Percentiles rank a stretch among this genome's conserved stretches.
phyloP scores from a whole-genome alignment of 2,329 filamentous ascomycete genomes.

The Penicillium sclerotiorum region DNA sequence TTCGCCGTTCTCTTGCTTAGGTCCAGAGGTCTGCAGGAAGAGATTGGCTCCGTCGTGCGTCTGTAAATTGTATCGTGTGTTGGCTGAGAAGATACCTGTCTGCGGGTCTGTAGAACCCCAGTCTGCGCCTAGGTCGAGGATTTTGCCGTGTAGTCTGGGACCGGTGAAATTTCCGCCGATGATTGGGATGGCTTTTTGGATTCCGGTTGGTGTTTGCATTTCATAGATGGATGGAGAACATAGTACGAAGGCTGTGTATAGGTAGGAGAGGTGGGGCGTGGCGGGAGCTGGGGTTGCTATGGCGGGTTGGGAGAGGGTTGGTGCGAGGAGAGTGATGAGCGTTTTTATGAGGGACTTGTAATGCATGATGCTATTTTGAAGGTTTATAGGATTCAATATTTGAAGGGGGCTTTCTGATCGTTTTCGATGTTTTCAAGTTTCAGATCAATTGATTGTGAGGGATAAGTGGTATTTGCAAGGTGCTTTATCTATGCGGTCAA shows the following conservation, averaged over 20 bases:
- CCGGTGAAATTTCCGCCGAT: slow-evolving; percentile 32
- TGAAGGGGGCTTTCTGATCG: too few relatives aligned
- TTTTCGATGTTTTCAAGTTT: too few relatives aligned
- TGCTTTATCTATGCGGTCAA: too few relatives aligned
- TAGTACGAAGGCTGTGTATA: slow-evolving; percentile 29
- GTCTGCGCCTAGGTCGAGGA: slow-evolving; percentile 29
- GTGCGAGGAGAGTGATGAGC: background rate
- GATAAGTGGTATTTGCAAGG: too few relatives aligned
- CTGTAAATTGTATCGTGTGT: slow-evolving; percentile 32
- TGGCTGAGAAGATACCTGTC: slow-evolving; percentile 28
- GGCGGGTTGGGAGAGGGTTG: background rate
- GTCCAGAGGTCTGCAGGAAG: slow-evolving; percentile 26
- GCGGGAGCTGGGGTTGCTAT: background rate
- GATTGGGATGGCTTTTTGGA: slow-evolving; percentile 28
- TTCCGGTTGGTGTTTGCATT: slow-evolving; percentile 20
- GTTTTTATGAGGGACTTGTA: too few relatives aligned
- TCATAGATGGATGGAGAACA: slow-evolving; percentile 23
- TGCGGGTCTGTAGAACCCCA: slow-evolving; percentile 27
- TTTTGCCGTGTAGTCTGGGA: slow-evolving; percentile 21
- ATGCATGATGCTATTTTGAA: slow-evolving; percentile 1
- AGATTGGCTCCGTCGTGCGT: slow-evolving; percentile 29
- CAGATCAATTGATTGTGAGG: too few relatives aligned
- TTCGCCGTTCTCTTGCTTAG: slow-evolving; percentile 19
- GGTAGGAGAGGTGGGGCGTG: slow-evolving; percentile 24
- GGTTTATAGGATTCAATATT: too few relatives aligned